A percentile compares a stretch with the other conserved stretches of the same genome.
Evolutionary conservation across 2,329 filamentous ascomycete genomes (phyloP).

Genomic region (Fragosphaeria purpurea): DNA sequence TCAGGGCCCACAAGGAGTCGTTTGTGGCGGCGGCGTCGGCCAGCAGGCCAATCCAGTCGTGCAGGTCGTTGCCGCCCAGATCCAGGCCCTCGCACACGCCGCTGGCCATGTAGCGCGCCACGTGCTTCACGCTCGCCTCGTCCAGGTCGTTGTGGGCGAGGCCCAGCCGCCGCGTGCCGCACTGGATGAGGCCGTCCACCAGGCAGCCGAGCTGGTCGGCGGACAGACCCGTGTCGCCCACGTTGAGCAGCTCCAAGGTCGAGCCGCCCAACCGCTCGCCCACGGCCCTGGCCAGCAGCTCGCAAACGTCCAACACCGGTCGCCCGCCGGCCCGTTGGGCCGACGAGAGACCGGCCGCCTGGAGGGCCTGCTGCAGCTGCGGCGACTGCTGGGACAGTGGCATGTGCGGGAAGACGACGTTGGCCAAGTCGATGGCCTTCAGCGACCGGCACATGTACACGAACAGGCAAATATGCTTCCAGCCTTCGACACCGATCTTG

Average conservation of each 20-base stretch:
- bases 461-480: slow-evolving; percentile 85
- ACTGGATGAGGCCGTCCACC: slow-evolving; percentile 71
- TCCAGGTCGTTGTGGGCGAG: slow-evolving; percentile 75
- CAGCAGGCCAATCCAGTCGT: slow-evolving; percentile 43
- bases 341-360: slow-evolving; percentile 1
- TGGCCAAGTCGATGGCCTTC: slow-evolving; percentile 77
- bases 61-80: slow-evolving; percentile 70
- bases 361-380: no score
- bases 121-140: slow-evolving; percentile 61
- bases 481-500: slow-evolving; percentile 76
- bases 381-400: slow-evolving; percentile 3
- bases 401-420: slow-evolving; percentile 60
- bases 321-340: slow-evolving; percentile 13
- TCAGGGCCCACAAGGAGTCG: slow-evolving; percentile 65
- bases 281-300: slow-evolving; percentile 64
- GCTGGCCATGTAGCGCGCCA: slow-evolving; percentile 64
- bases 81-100: slow-evolving; percentile 81
- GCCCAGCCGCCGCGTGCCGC: slow-evolving; percentile 68
- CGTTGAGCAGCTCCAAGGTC: slow-evolving; percentile 69
- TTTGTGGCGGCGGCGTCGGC: slow-evolving; percentile 41
- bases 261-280: slow-evolving; percentile 66
- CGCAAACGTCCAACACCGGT: slow-evolving; percentile 41
- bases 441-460: slow-evolving; percentile 82
- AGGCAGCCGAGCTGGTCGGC: slow-evolving; percentile 63
- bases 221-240: slow-evolving; percentile 68